These are phyloP conservation scores for Mikania micrantha DNA, from an alignment of 129 eudicot species.

Conservation along the genomic window DNA sequence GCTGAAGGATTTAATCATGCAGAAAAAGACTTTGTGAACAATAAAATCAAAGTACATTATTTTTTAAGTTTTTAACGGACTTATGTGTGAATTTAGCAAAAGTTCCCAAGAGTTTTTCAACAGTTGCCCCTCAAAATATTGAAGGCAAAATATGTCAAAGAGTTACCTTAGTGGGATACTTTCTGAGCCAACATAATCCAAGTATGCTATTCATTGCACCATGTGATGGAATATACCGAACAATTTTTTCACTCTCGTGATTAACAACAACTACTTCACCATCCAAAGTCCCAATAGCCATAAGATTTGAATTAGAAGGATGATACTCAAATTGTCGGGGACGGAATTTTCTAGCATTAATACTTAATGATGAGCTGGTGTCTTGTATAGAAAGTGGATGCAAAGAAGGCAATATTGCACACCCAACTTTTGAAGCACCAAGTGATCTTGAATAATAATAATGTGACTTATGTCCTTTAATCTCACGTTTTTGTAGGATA, in stretches of 20 bases:
- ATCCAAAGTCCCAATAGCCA: constrained; percentile 93
- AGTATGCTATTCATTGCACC: constrained; percentile 85
- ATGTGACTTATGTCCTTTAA: constrained; percentile 25
- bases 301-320: constrained; percentile 66
- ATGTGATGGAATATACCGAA: constrained; percentile 62
- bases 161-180: constrained; percentile 78
- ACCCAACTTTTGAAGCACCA: constrained; percentile 79
- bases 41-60: background rate
- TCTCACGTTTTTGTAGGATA: constrained; percentile 69
- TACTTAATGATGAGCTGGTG: constrained; percentile 25
- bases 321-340: constrained; percentile 97
- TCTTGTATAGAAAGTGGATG: constrained; percentile 47
- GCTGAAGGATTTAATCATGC: background rate
- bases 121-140: background rate
- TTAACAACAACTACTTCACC: constrained; percentile 90
- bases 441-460: constrained; percentile 61
- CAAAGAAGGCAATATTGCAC: constrained; percentile 65
- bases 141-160: constrained; percentile 2
- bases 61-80: background rate
- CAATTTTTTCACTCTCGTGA: constrained; percentile 76
- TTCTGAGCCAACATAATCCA: constrained; percentile 92
- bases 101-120: background rate
- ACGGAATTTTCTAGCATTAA: constrained; percentile 48
- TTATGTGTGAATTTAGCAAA: background rate
- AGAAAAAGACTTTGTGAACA: background rate